Percentiles rank a stretch among this genome's conserved stretches.
Conservation (phyloP, 805 yeast species). For the Wickerhamomyces xylosicus region DNA sequence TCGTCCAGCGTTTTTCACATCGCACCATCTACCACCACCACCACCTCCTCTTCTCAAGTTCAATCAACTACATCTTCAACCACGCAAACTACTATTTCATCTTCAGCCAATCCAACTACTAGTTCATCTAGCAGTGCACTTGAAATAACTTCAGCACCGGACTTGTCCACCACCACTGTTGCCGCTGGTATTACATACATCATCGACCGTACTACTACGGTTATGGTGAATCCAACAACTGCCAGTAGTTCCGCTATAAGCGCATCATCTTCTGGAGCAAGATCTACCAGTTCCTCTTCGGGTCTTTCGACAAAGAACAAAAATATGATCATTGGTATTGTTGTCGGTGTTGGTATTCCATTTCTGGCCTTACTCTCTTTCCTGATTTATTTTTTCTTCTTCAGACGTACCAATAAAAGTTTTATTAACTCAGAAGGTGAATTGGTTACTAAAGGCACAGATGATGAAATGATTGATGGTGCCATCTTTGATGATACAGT, state of each 20-base stretch:
- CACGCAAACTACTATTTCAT: neutral
- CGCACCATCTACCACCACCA: constrained; percentile 1
- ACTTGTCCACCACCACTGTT: constrained; percentile 3
- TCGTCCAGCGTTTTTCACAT: too few relatives aligned
- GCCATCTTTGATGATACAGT: constrained; percentile 19
- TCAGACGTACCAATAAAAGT: constrained; percentile 7
- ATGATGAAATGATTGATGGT: constrained; percentile 19
- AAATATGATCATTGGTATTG: constrained; percentile 54
- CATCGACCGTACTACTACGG: constrained; percentile 13
- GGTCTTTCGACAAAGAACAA: constrained; percentile 37
- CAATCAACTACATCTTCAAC: constrained; percentile 1
- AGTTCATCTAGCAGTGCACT: neutral
- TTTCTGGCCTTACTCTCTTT: constrained; percentile 2
- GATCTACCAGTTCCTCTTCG: constrained; percentile 4
- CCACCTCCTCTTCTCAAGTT: constrained; percentile 3
- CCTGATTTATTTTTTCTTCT: constrained; percentile 4
- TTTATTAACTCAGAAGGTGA: constrained; percentile 21
- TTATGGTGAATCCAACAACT: constrained; percentile 14
- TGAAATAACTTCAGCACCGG: constrained; percentile 1
- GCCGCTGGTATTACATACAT: constrained; percentile 9
- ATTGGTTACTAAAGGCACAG: constrained; percentile 9
- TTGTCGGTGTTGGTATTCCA: constrained; percentile 32
- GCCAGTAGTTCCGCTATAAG: constrained; percentile 19
- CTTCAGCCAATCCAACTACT: neutral
- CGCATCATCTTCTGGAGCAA: constrained; percentile 16